Evolutionary conservation across 306 rosid species (phyloP), one percentile per base, ranked within the genome.

Genomic region (Gastrolobium bilobum): DNA sequence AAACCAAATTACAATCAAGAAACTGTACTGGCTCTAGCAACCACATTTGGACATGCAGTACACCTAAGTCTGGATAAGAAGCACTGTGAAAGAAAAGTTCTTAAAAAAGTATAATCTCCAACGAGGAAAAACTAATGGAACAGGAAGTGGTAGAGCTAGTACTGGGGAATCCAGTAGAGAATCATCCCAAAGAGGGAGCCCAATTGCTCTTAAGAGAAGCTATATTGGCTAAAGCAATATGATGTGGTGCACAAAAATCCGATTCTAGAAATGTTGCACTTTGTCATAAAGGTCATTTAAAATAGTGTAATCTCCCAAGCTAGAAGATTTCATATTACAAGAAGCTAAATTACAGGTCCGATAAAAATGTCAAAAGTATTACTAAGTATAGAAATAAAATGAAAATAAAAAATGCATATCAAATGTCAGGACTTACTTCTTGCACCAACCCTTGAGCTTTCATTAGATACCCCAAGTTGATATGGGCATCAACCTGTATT

Each of bases 371-470:
- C 50, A 68, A 79, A 67, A 65, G 38, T 66, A 20, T 20, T 20
- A 20, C 0, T 20, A 20, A 20, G 26, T 43, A 46, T 43, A 33
- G 44, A 13, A 65, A 37, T 52, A 62, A 56, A 38, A 48, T 15
- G 15, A 37, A 80, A 57, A 33, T 46, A 46, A 65, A 53, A 46
- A 80, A 15, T 52, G 54, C 65, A 42, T 8, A 15, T 84, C 66
- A 58, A 58, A 76, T 30, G 66, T 33, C 5, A 77, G 58, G 44
- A 83, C 97, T 89, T 90, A 95, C 98, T 79, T 95, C 99, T 91
- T 91, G 97, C 81, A 93, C 94, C 81, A 86, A 60, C 83, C 89
- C 89, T 54, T 83, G 87, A 66, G 89, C 89, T 80, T 86, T 86
- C 89, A 86, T 86, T 58, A 86, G 77, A 86, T 86, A 83, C 73